A percentile compares a stretch with the other conserved stretches of the same genome.
Conservation (phyloP, 1,284 basidiomycete genomes). For the Trichosporon faecale region DNA sequence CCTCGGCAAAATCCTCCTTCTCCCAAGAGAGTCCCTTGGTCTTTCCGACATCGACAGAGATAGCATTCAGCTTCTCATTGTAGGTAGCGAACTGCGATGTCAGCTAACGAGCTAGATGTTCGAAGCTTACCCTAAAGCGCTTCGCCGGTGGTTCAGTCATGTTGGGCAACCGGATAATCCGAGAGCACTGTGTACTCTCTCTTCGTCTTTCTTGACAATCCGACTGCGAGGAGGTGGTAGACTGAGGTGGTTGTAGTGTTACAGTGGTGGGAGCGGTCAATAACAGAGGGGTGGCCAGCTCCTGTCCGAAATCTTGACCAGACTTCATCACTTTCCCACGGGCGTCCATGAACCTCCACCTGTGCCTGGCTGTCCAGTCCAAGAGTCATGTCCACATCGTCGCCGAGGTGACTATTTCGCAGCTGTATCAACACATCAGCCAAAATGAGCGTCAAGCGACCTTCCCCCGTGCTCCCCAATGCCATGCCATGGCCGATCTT, state of each 20-base stretch:
- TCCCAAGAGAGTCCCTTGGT: slow-evolving; percentile 47
- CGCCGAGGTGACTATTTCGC: background rate
- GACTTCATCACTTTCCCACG: slow-evolving; percentile 13
- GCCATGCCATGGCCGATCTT: slow-evolving; percentile 70
- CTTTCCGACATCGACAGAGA: slow-evolving; percentile 48
- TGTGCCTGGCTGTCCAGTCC: background rate
- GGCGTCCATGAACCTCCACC: background rate
- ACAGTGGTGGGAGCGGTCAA: background rate
- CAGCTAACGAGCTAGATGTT: background rate
- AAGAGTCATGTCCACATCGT: background rate
- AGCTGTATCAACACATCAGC: background rate
- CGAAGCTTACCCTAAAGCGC: slow-evolving; percentile 39
- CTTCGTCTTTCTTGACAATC: background rate
- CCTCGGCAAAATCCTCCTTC: slow-evolving; percentile 45
- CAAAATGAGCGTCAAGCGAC: slow-evolving; percentile 19
- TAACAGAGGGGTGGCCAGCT: background rate
- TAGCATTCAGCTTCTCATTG: slow-evolving; percentile 45
- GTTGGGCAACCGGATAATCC: background rate
- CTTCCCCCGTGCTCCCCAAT: slow-evolving; percentile 61
- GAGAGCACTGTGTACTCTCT: slow-evolving; percentile 2
- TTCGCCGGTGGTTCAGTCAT: slow-evolving; percentile 50
- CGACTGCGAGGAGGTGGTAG: background rate
- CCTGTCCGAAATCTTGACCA: slow-evolving; percentile 3
- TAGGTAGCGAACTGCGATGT: slow-evolving; percentile 45
- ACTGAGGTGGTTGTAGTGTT: background rate